Evolutionary conservation across 1,284 basidiomycete species (phyloP).

Genomic region (Ceratobasidium papillatum): DNA sequence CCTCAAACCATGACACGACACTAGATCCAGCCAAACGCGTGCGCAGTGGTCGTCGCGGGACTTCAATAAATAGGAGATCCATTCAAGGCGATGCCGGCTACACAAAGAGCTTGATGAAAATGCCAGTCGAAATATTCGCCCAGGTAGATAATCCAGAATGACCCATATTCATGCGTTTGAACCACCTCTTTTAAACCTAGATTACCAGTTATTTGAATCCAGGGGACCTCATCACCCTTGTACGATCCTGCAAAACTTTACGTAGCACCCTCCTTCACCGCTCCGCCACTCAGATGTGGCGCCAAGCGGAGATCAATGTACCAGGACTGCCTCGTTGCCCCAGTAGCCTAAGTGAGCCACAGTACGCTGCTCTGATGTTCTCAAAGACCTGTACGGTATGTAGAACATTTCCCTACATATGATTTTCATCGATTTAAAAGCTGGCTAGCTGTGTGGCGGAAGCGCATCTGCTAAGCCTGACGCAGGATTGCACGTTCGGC

Average conservation of each 20-base stretch:
- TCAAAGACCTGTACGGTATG: constrained; percentile 4
- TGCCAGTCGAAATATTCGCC: no score
- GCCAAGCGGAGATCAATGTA: neutral
- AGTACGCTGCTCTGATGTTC: constrained; percentile 25
- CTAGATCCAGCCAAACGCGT: no score
- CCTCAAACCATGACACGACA: no score
- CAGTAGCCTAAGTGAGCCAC: neutral
- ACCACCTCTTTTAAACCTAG: no score
- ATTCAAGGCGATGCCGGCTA: no score
- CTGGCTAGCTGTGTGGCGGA: constrained; percentile 4
- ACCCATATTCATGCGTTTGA: no score
- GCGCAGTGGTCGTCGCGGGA: no score
- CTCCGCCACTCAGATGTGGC: constrained; percentile 14
- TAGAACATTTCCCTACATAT: neutral
- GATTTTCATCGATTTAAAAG: neutral
- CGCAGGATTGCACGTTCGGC: constrained; percentile 1
- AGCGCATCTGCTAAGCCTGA: neutral
- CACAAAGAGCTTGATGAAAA: no score
- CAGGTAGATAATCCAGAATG: no score
- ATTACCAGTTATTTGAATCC: constrained; percentile 10
- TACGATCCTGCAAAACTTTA: constrained; percentile 11
- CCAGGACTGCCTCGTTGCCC: constrained; percentile 14
- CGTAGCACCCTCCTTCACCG: neutral
- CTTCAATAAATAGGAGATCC: no score
- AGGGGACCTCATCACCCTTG: constrained; percentile 7